These are phyloP conservation scores for Rhinocladiella similis DNA, from an alignment of 2,329 filamentous ascomycete species.

Conservation along the genomic window DNA sequence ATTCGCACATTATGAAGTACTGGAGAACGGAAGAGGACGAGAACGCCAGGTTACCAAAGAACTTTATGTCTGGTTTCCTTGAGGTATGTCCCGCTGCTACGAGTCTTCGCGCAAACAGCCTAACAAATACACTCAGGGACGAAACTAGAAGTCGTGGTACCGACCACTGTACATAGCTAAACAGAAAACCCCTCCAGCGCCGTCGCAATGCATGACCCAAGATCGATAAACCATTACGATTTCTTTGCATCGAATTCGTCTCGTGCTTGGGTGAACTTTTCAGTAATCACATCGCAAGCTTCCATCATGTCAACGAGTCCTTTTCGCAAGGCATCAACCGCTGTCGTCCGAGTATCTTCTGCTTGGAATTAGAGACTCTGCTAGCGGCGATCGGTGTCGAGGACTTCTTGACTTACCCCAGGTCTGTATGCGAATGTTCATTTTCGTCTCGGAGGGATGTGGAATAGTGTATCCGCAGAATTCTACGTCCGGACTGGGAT, in stretches of 20 bases:
- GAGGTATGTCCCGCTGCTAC: conserved; percentile 63
- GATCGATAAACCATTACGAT: conserved; percentile 35
- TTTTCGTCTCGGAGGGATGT: conserved; percentile 91
- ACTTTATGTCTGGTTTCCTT: conserved; percentile 92
- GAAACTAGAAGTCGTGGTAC: conserved; percentile 16
- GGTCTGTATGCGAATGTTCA: conserved; percentile 97
- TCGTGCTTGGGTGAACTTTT: conserved; percentile 75
- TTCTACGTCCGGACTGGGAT: conserved; percentile 80
- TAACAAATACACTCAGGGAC: conserved; percentile 11
- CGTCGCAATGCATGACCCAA: conserved; percentile 12
- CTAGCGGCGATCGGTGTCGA: no score
- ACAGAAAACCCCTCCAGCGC: conserved; percentile 14
- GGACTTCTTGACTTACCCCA: conserved; percentile 65
- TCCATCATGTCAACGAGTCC: conserved; percentile 86
- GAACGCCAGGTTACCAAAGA: conserved; percentile 73
- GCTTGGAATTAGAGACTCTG: conserved; percentile 2
- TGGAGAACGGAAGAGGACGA: conserved; percentile 86
- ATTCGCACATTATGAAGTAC: conserved; percentile 93
- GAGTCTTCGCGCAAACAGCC: not conserved
- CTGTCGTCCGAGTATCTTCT: conserved; percentile 56
- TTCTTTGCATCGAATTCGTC: conserved; percentile 56
- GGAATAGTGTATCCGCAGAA: conserved; percentile 98
- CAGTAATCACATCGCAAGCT: conserved; percentile 88
- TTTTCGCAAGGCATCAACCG: conserved; percentile 84
- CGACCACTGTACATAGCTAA: conserved; percentile 29